Base-by-base conservation (phyloP, 2,329 filamentous ascomycete genomes). In the Lachnellula hyalina region DNA sequence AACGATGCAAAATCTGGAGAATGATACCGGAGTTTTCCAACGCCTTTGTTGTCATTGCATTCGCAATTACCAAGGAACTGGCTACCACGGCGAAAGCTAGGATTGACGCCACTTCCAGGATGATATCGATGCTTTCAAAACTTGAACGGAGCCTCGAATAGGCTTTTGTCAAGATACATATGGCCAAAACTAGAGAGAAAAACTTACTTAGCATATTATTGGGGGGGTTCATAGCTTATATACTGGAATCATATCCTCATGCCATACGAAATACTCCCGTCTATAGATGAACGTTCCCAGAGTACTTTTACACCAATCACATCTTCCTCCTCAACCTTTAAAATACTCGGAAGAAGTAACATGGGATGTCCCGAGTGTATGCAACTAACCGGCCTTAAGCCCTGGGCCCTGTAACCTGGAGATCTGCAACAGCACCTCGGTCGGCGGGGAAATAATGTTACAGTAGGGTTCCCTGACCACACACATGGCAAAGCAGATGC, bases 21-120 rank as follows among this genome's bases (percentile, higher is more conserved):
- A 23, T 1, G 54, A 58, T 21, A 55, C 54, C n/a, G 56, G 38
- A 4, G 21, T 59, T 59, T 42, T 47, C 55, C 23, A 36, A 50
- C 42, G 54, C 51, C n/a, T 42, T 63, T 19, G 47, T 56, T 42
- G 52, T 48, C n/a, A 58, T 61, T 52, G 51, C 52, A 21, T 60
- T 55, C 1, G 19, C 42, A 7, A 55, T 60, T 52, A 52, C 45
- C 17, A 49, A 58, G 47, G 19, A 34, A 32, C 5, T 49, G 3
- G 52, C 55, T 3, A 46, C 32, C 32, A 38, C 21, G 15, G 28
- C 28, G 36, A 46, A 55, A 35, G 38, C 53, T 9, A 50, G 21
- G 21, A 60, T 58, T 40, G 53, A 60, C 17, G 17, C 21, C 1
- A 58, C 19, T 57, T 57, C 25, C 47, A 17, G 50, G 47, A 17